Base-by-base conservation (phyloP, 306 rosid species). In the Potentilla sterilis region DNA sequence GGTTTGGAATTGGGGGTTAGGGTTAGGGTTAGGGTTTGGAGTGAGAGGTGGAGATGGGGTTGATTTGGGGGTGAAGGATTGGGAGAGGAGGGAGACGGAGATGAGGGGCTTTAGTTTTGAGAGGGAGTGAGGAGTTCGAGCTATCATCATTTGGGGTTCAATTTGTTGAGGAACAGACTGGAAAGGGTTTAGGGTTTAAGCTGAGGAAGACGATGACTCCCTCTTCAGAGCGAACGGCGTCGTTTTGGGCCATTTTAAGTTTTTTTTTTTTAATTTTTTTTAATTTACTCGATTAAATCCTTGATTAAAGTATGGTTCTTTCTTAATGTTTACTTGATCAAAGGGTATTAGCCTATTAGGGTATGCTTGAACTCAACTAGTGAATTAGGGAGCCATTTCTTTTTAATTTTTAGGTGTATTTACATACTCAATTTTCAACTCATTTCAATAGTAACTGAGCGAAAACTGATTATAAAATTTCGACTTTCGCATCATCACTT, bases 101-200 rank as follows among this genome's bases (percentile, higher is more conserved):
- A 75, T 34, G 52, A 81, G 35, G n/a, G 75, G 55, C 42, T 79
- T 86, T 38, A 83, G 77, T 32, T 76, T 86, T 34, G 70, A 34
- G 34, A 83, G 78, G 44, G 77, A 79, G 32, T 76, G 70, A 46
- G 35, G 70, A 46, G 35, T 59, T 79, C 87, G 84, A 78, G 86
- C 66, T 34, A 69, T 22, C 67, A 24, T 54, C 12, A n/a, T 54
- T 54, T 10, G 58, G 61, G 61, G 22, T 54, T 54, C 28, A n/a
- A 2, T 47, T 47, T 4, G 7, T 54, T 19, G 1, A 28, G 28
- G 28, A 28, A 6, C 58, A 51, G 21, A n/a, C n/a, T 15, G 58
- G 14, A 19, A 51, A 19, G 58, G 24, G 74, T 76, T 66, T 72
- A 77, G 81, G 84, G 75, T 65, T 81, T 72, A 42, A 44, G 78